Base-by-base conservation (phyloP, 768 basidiomycete species). In the Pleurotus ostreatus region DNA sequence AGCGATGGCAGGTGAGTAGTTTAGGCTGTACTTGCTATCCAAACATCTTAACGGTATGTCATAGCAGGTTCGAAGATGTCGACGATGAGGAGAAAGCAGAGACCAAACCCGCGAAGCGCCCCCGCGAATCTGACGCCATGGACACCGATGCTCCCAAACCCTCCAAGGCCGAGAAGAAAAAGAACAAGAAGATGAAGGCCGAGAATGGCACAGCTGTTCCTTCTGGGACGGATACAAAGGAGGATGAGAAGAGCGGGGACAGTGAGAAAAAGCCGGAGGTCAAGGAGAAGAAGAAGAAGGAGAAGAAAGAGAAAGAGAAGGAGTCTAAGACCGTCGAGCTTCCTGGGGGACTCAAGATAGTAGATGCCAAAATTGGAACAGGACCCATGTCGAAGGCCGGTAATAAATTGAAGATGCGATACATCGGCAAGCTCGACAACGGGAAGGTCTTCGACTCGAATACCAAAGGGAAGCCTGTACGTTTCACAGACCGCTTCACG, bases 301-400 rank as follows among this genome's bases (percentile, higher is more conserved):
- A 72, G 56, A 66, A 66, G 43, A 68, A 72, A 54, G 30, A 61
- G 45, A 67, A 71, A 41, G 55, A 63, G 55, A 46, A 26, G 5
- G 51, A 43, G 8, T 5, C 39, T n/a, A 80, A 75, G 58, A 34
- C 11, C 8, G 30, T 34, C 11, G 80, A 81, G 60, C 73, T 93
- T 52, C 70, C 84, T 1, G 84, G 82, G 26, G 95, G 94, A 12
- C 72, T 98, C 54, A 83, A 88, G 69, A 74, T 92, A 60, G 71
- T 79, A 60, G 96, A 98, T 68, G 68, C 77, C 60, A 94, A 87
- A 66, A 65, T 82, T 46, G 96, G 96, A 45, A 82, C 81, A 1
- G 96, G 96, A n/a, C 84, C 89, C 38, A 77, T 79, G 65, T 94
- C 91, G 15, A 97, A 95, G 78, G 82, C 84, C 55, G 95, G 95